Percentiles rank a stretch among this genome's conserved stretches.
These are phyloP conservation scores for Saturnispora silvae DNA, from an alignment of 805 yeast species.

Conservation along the genomic window DNA sequence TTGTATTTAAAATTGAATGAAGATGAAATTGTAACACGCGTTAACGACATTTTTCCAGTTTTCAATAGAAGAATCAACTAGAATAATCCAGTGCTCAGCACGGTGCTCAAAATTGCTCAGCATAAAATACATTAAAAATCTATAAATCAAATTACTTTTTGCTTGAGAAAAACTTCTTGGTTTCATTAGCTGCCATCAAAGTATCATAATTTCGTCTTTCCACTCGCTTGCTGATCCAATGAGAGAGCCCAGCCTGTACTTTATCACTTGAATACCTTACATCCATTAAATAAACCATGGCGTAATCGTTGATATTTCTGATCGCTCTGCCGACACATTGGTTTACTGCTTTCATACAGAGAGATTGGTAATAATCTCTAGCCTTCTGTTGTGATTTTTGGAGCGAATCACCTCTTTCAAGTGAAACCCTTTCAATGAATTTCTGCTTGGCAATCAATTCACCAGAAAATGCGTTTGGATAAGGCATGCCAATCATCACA, in stretches of 20 bases:
- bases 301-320: conserved; percentile 72
- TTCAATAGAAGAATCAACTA: not conserved
- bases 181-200: not conserved
- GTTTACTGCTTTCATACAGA: conserved; percentile 85
- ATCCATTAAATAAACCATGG: conserved; percentile 66
- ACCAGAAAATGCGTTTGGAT: conserved; percentile 74
- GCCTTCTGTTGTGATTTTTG: conserved; percentile 38
- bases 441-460: conserved; percentile 65
- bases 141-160: no score
- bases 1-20: conserved; percentile 25
- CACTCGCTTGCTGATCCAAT: conserved; percentile 54
- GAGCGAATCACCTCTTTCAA: conserved; percentile 36
- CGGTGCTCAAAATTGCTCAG: no score
- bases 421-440: conserved; percentile 46
- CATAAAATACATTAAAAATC: no score
- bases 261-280: conserved; percentile 35
- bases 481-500: conserved; percentile 80
- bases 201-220: conserved; percentile 1
- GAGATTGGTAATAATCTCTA: conserved; percentile 59
- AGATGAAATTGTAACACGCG: not conserved
- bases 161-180: conserved; percentile 7
- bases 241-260: conserved; percentile 52
- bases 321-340: conserved; percentile 91
- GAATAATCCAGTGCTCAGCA: no score
- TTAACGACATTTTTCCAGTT: not conserved